Conservation (phyloP, 2,329 filamentous ascomycete genomes). For the Aspergillus texensis region DNA sequence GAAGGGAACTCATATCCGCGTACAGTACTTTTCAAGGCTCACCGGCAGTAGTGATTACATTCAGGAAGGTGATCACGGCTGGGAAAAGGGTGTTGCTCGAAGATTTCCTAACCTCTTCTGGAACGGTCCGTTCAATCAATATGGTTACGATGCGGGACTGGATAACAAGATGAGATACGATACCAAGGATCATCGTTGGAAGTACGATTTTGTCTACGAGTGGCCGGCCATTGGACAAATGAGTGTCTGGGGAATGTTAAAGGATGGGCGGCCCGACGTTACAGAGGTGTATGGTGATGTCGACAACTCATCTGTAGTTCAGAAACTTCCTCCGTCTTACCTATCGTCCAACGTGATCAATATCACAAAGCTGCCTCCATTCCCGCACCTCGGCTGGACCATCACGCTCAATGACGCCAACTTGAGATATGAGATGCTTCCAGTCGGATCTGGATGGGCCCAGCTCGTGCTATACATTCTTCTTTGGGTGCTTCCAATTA, state of each 20-base stretch:
- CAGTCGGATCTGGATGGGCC: constrained; percentile 55
- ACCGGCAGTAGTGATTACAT: constrained; percentile 64
- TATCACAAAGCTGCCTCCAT: constrained; percentile 58
- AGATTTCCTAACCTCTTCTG: constrained; percentile 65
- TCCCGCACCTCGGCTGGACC: constrained; percentile 58
- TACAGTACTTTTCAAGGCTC: constrained; percentile 65
- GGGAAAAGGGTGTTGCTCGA: constrained; percentile 40
- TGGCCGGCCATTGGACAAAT: constrained; percentile 65
- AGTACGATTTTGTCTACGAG: constrained; percentile 63
- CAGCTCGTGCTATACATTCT: constrained; percentile 60
- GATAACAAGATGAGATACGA: constrained; percentile 55
- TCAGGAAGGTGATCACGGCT: constrained; percentile 61
- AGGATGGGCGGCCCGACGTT: constrained; percentile 63
- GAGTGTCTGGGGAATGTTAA: constrained; percentile 69
- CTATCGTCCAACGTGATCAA: constrained; percentile 61
- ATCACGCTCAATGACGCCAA: constrained; percentile 59
- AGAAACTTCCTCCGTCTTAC: constrained; percentile 65
- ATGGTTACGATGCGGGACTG: constrained; percentile 64
- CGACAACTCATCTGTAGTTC: constrained; percentile 57
- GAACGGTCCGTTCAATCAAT: constrained; percentile 65
- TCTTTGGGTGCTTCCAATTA: constrained; percentile 56
- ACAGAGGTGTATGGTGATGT: constrained; percentile 63
- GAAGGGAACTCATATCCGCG: constrained; percentile 63
- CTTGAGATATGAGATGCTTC: constrained; percentile 56
- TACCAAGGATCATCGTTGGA: constrained; percentile 54